Base-by-base conservation (phyloP, 108 stramenopile genomes). In the Aurantiochytrium sp. region DNA sequence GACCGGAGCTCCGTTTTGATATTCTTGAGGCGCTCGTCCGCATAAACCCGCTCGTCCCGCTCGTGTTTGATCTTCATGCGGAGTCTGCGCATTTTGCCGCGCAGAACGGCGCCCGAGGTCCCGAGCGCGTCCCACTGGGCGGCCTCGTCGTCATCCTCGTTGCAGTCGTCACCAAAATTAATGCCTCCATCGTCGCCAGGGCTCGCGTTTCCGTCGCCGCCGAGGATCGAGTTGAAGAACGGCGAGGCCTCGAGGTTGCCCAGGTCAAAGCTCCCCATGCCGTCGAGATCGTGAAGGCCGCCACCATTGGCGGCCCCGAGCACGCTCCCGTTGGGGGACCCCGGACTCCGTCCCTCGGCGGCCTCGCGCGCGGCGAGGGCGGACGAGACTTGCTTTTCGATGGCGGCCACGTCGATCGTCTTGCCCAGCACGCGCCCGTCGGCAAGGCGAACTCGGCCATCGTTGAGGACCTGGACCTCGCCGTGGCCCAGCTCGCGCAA, bases 401-500 rank as follows among this genome's bases (percentile, higher is more conserved):
- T 81, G 6, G 73, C 39, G 39, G 39, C 42, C 8, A 81, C 45
- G 24, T 86, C 86, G 30, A 45, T 31, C 0, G 53, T 4, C 36
- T 48, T n/a, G 12, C 88, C 88, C 6, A 88, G 39, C 8, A 85
- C 21, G 17, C 27, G 24, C 4, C 88, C 88, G n/a, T 73, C 54
- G 31, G 15, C 30, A 10, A 86, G 42, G 0, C 34, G 81, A n/a
- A 85, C 45, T 45, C 73, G 53, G 10, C 88, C 88, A 39, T 88
- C 73, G 17, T 87, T 10, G 30, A 86, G 27, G 12, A 88, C 42
- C 34, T 21, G 39, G 27, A 41, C 88, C 1, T 19, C 24, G 4
- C 21, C 54, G 34, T 54, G 85, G 12, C 52, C 86, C 27, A 87
- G 87, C 85, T 89, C 87, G 12, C 39, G 36, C 52, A n/a, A 2